A percentile compares a stretch with the other conserved stretches of the same genome.
Conservation (phyloP, 345 rosid species). For the Jatropha curcas region DNA sequence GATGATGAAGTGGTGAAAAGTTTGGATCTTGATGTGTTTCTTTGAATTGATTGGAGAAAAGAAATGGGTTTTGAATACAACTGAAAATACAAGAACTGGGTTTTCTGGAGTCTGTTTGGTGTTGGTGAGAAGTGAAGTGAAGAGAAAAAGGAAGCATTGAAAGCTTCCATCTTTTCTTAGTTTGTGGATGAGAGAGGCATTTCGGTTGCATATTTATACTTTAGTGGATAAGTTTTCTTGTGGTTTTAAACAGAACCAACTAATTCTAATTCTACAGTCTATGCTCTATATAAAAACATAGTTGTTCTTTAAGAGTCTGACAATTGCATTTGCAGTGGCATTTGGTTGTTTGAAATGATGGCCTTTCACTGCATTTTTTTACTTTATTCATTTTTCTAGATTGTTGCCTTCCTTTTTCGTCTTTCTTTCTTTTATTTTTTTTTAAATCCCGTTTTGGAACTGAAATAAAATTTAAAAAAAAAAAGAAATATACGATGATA, state of each 20-base stretch:
- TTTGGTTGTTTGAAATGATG: too few species aligned
- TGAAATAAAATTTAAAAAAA: too few species aligned
- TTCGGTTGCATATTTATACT: background rate
- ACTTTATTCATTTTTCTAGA: too few species aligned
- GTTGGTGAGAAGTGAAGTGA: background rate
- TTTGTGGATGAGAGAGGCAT: background rate
- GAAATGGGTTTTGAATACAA: slow-evolving; percentile 5
- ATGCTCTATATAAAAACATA: too few species aligned
- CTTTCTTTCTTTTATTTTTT: too few species aligned
- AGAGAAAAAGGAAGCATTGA: background rate
- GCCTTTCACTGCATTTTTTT: too few species aligned
- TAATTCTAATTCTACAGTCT: background rate
- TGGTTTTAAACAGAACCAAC: background rate
- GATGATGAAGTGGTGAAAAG: slow-evolving; percentile 18
- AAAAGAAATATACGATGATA: too few species aligned
- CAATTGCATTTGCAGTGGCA: too few species aligned
- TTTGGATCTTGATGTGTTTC: slow-evolving; percentile 13
- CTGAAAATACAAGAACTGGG: background rate
- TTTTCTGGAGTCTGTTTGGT: background rate
- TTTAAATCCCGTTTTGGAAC: too few species aligned
- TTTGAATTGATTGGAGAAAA: background rate
- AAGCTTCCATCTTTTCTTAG: slow-evolving; percentile 14
- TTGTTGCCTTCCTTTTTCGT: too few species aligned
- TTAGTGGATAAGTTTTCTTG: background rate
- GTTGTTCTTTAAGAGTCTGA: too few species aligned